These are phyloP conservation scores for Rubus parviflorus DNA, from an alignment of 306 rosid genomes.

Conservation along the genomic window DNA sequence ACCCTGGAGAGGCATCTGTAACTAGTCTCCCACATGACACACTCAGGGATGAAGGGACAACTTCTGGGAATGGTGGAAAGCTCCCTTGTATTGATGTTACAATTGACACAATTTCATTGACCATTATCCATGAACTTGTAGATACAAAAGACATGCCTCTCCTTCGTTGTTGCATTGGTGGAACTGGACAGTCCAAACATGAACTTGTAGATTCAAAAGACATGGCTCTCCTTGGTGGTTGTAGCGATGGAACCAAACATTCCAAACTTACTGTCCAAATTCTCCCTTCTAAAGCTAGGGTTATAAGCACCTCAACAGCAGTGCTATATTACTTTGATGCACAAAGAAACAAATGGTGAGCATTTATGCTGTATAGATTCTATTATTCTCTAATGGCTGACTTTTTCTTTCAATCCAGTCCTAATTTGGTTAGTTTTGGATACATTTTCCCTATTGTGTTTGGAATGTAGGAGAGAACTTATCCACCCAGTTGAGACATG, in stretches of 20 bases:
- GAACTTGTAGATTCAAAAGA: constrained; percentile 63
- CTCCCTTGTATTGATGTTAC: constrained; percentile 57
- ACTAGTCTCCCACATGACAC: constrained; percentile 34
- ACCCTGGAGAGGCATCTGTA: constrained; percentile 41
- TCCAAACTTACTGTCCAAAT: constrained; percentile 59
- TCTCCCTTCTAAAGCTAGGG: constrained; percentile 63
- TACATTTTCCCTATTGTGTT: constrained; percentile 17
- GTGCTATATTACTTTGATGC: constrained; percentile 66
- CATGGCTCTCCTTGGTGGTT: constrained; percentile 53
- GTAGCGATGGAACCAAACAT: constrained; percentile 47
- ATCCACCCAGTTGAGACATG: constrained; percentile 67
- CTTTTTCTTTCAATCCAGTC: constrained; percentile 5
- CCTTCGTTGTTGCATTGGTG: constrained; percentile 32
- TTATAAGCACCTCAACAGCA: constrained; percentile 61
- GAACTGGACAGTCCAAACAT: constrained; percentile 25
- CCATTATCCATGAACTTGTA: constrained; percentile 68
- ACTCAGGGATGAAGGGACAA: constrained; percentile 31
- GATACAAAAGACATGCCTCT: constrained; percentile 62
- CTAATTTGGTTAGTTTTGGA: constrained; percentile 13
- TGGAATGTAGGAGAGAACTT: constrained; percentile 66
- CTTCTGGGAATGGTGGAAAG: constrained; percentile 42
- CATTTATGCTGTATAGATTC: constrained; percentile 28
- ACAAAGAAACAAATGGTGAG: constrained; percentile 64
- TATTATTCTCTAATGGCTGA: constrained; percentile 12
- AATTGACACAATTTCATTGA: constrained; percentile 56